phyloP scores from a whole-genome alignment of 2,329 filamentous ascomycete genomes.

The Penicillium fuscoglaucum region DNA sequence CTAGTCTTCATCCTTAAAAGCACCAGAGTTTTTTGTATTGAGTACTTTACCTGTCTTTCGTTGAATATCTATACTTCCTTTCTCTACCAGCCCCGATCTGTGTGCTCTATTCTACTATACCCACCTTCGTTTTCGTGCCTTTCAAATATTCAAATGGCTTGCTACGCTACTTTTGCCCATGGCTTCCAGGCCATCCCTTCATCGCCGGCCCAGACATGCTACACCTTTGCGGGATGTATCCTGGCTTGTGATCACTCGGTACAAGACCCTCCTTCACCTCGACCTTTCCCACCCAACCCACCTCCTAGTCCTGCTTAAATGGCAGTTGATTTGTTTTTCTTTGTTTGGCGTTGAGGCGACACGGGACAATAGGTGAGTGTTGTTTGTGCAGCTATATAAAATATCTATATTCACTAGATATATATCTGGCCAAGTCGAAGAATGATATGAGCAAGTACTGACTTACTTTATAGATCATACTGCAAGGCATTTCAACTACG shows the following conservation, averaged over 20 bases:
- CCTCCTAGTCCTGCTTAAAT: slow-evolving; percentile 41
- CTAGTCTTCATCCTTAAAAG: neutral
- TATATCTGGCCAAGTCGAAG: neutral
- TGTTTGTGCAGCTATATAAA: too few relatives aligned
- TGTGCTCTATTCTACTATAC: neutral
- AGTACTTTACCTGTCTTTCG: neutral
- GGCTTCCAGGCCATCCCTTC: neutral
- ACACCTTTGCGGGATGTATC: slow-evolving; percentile 7
- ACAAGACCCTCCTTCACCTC: slow-evolving; percentile 28
- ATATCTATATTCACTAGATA: neutral
- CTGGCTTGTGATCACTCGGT: slow-evolving; percentile 23
- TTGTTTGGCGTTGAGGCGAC: slow-evolving; percentile 19
- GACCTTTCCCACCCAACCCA: slow-evolving; percentile 42
- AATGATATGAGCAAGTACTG: neutral
- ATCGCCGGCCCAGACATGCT: neutral
- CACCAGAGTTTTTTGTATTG: neutral
- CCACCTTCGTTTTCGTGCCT: neutral
- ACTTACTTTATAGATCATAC: neutral
- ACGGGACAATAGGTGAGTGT: slow-evolving; percentile 16
- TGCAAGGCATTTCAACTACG: neutral
- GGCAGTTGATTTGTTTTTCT: neutral
- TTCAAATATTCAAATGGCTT: slow-evolving; percentile 8
- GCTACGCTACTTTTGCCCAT: neutral
- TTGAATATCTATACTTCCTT: neutral
- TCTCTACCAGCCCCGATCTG: neutral